Percentiles rank a stretch among this genome's conserved stretches.
Conservation (phyloP, 2,329 filamentous ascomycete genomes). For the Penicillium sp. region DNA sequence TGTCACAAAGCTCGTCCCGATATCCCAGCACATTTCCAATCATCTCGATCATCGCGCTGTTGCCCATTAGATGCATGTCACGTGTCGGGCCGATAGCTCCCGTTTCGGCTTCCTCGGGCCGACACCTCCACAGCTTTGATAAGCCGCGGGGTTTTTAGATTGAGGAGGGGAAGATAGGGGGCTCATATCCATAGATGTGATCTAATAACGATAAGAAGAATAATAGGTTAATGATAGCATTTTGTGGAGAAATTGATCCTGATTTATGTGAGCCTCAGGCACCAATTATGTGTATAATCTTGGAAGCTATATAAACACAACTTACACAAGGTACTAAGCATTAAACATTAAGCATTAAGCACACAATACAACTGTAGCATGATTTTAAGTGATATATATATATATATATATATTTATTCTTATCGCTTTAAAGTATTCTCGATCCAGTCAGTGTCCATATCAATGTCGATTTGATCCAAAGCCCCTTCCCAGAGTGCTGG, state of each 20-base stretch:
- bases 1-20: not conserved
- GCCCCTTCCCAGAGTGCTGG: slow-evolving; percentile 45
- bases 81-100: slow-evolving; percentile 32
- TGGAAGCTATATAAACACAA: too few relatives aligned
- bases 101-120: slow-evolving; percentile 24
- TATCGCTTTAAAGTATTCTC: slow-evolving; percentile 32
- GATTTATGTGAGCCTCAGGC: not conserved
- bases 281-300: not conserved
- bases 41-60: not conserved
- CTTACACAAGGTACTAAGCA: not conserved
- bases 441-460: slow-evolving; percentile 46
- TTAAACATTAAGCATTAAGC: not conserved
- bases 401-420: not conserved
- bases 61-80: slow-evolving; percentile 20
- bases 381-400: not conserved
- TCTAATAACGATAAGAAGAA: not conserved
- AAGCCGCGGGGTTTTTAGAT: not conserved
- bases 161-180: not conserved
- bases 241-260: not conserved
- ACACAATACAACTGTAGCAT: not conserved
- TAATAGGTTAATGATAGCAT: not conserved
- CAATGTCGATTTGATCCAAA: slow-evolving; percentile 42
- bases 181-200: not conserved
- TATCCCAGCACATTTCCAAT: not conserved
- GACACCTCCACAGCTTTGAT: slow-evolving; percentile 5